These are phyloP conservation scores for Lachancea meyersii DNA, from an alignment of 805 yeast species.

Conservation along the genomic window DNA sequence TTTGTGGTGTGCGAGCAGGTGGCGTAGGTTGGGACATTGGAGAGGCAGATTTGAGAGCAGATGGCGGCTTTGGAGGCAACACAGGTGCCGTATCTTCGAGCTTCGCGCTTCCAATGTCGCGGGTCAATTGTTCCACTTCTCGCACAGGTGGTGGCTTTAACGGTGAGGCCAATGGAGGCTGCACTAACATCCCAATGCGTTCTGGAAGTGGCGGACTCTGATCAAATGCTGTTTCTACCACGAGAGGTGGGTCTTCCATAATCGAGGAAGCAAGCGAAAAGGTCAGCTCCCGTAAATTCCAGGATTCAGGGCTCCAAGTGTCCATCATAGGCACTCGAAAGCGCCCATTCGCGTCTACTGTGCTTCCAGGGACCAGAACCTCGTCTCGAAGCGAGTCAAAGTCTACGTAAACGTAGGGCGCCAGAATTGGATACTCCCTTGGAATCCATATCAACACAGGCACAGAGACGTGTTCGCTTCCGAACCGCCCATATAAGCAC, in stretches of 20 bases:
- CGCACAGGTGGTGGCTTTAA: neutral
- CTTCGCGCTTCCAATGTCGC: neutral
- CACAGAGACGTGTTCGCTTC: constrained; percentile 32
- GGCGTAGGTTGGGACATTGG: neutral
- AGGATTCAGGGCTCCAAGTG: constrained; percentile 43
- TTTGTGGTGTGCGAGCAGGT: neutral
- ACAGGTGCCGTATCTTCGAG: constrained; percentile 22
- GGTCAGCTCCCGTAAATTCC: constrained; percentile 12
- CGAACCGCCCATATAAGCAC: constrained; percentile 54
- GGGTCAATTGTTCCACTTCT: neutral
- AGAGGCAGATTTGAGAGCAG: too few species aligned
- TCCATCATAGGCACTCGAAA: constrained; percentile 63
- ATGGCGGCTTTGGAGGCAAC: constrained; percentile 26
- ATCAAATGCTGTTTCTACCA: neutral
- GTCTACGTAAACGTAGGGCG: constrained; percentile 62
- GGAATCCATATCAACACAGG: constrained; percentile 79
- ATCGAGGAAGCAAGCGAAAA: constrained; percentile 10
- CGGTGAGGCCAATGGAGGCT: neutral
- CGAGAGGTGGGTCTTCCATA: constrained; percentile 1
- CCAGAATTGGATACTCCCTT: constrained; percentile 54
- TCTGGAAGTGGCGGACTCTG: constrained; percentile 5
- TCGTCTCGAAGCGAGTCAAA: constrained; percentile 39
- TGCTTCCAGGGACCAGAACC: constrained; percentile 51
- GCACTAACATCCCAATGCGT: neutral
- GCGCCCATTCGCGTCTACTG: constrained; percentile 64